Evolutionary conservation across 176 grass and related monocot species (phyloP), one percentile per base, ranked within the genome.

Genomic region (Musa itinerans): DNA sequence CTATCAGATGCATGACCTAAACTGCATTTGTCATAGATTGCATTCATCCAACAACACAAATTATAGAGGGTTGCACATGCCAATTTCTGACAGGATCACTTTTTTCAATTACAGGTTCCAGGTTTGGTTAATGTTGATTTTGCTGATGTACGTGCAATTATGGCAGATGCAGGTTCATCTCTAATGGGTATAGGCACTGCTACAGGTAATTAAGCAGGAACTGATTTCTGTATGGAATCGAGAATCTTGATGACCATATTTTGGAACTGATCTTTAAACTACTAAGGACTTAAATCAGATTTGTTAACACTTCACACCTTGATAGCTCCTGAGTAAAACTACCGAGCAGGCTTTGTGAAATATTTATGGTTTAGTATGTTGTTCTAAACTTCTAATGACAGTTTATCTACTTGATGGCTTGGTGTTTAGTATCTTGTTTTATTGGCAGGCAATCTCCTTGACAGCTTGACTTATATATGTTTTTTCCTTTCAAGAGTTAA

Each of bases 141-240:
- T 70, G 68, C 68, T 70, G 94, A 98, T 85, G 94, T 98, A 65
- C 88, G 90, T 67, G 78, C 94, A 66, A 93, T 98, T 79, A 91
- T 98, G 94, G 76, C 85, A 84, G 83, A 98, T 87, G 94, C 94
- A 74, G 94, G 94, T n/a, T 98, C 94, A 75, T 98, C 94, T 72
- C 85, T 98, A 82, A 98, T 98, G 94, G 94, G 94, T 75, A 98
- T 98, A 81, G 94, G 94, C 54, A 93, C 82, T 75, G 94, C 88
- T 78, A 93, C 94, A 87, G 94, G 94, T 98, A 83, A 23, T 71
- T 43, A 54, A 9, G 22, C 11, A 19, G 43, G 26, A 20, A 59
- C 8, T 70, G 21, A 70, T 51, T 19, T 70, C 17, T 70, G 9
- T 70, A 12, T 24, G n/a, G 29, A 50, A 2, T n/a, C 14, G 0